Percentiles rank a stretch among this genome's conserved stretches.
These are phyloP conservation scores for Aspergillus awamori DNA, from an alignment of 2,329 filamentous ascomycete species.

Conservation along the genomic window DNA sequence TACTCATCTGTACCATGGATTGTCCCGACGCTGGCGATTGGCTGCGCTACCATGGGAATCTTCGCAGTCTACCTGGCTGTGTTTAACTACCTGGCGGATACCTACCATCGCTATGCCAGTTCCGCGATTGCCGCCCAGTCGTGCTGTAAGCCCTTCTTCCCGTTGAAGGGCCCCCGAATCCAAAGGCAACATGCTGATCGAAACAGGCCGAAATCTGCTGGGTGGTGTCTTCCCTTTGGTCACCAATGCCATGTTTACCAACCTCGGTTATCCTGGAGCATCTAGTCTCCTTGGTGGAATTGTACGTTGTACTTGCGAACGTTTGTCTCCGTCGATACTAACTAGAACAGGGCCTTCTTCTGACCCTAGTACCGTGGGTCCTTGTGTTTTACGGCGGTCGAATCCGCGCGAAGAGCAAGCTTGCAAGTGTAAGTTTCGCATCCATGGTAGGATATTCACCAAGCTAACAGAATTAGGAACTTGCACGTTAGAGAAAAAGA, in stretches of 20 bases:
- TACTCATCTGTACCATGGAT: constrained; percentile 69
- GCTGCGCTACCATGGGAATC: constrained; percentile 79
- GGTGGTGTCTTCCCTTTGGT: constrained; percentile 81
- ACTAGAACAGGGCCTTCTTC: constrained; percentile 47
- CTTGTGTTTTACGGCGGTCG: constrained; percentile 75
- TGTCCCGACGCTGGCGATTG: constrained; percentile 69
- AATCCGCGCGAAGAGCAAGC: constrained; percentile 75
- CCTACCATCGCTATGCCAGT: constrained; percentile 81
- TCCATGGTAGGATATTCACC: neutral
- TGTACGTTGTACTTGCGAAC: constrained; percentile 41
- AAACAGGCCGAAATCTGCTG: constrained; percentile 68
- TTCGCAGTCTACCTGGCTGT: constrained; percentile 84
- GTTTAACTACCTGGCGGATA: constrained; percentile 91
- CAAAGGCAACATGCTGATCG: neutral
- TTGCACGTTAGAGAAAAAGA: neutral
- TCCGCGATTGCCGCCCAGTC: constrained; percentile 85
- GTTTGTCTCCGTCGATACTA: constrained; percentile 1
- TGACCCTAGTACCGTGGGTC: constrained; percentile 87
- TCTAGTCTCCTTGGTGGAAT: constrained; percentile 77
- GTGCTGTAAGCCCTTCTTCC: constrained; percentile 59
- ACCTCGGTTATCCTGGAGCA: constrained; percentile 70
- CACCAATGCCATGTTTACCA: constrained; percentile 71
- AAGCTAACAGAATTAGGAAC: neutral
- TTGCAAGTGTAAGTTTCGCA: constrained; percentile 61
- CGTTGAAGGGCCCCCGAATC: neutral